These are phyloP conservation scores for Ajuga chamaepitys DNA, from an alignment of 257 asterid species.

Conservation along the genomic window DNA sequence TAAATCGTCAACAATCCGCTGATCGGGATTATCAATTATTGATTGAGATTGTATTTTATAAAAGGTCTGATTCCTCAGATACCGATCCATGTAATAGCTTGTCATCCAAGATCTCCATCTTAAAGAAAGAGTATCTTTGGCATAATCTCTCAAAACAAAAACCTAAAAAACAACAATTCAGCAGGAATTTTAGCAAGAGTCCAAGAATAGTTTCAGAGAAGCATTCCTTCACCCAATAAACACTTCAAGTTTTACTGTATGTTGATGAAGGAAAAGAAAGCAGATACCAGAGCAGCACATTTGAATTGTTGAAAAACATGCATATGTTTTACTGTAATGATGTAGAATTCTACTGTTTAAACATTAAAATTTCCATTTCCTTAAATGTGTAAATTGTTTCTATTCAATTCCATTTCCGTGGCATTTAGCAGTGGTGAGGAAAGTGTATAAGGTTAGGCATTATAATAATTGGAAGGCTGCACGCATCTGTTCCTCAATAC, in stretches of 20 bases:
- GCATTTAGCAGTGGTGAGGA: not conserved
- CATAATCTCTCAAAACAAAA: conserved; percentile 89
- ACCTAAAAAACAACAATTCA: conserved; percentile 39
- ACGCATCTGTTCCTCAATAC: not conserved
- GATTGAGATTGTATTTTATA: conserved; percentile 87
- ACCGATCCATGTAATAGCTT: conserved; percentile 76
- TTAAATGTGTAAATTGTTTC: not conserved
- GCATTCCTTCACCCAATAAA: not conserved
- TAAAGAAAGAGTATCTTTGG: conserved; percentile 79
- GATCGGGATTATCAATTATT: conserved; percentile 87
- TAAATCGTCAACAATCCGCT: conserved; percentile 88
- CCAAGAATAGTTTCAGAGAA: not conserved
- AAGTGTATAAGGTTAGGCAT: not conserved
- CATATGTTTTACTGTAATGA: not conserved
- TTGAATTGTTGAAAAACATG: not conserved
- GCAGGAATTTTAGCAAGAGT: not conserved
- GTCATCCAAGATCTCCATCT: conserved; percentile 99
- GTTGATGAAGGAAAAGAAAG: not conserved
- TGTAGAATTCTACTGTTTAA: not conserved
- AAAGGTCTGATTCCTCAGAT: conserved; percentile 67
- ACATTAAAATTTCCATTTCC: not conserved
- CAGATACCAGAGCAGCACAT: not conserved
- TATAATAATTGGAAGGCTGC: not conserved
- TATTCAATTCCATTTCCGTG: not conserved
- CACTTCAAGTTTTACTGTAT: not conserved